Conservation (phyloP, 1,284 basidiomycete species). For the Trametes hirsuta region DNA sequence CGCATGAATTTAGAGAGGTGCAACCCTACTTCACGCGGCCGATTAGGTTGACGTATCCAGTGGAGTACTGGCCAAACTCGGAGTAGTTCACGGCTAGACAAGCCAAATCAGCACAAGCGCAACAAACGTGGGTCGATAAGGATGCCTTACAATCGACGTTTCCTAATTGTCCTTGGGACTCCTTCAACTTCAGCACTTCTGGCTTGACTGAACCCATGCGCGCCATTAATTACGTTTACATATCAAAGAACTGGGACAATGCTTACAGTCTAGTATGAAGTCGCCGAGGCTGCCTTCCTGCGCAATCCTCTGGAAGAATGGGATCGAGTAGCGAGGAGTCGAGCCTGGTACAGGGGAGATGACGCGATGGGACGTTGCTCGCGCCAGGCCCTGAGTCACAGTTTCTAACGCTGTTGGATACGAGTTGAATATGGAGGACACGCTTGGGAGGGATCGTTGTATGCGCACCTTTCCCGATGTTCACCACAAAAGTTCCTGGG, state of each 20-base stretch:
- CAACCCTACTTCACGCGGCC: slow-evolving; percentile 66
- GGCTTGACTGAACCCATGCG: slow-evolving; percentile 50
- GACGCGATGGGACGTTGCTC: slow-evolving; percentile 73
- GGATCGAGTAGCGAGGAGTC: slow-evolving; percentile 71
- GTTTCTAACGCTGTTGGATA: slow-evolving; percentile 56
- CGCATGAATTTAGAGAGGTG: not conserved
- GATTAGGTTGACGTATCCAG: slow-evolving; percentile 72
- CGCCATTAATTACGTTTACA: no score
- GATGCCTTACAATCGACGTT: slow-evolving; percentile 62
- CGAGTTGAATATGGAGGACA: no score
- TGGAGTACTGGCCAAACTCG: slow-evolving; percentile 69
- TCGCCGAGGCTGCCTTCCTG: slow-evolving; percentile 54
- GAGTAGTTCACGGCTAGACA: slow-evolving; percentile 69
- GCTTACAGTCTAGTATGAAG: slow-evolving; percentile 28
- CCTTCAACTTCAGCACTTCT: slow-evolving; percentile 59
- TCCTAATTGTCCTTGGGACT: slow-evolving; percentile 52
- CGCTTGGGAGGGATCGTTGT: no score
- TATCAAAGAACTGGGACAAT: no score
- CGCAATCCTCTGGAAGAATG: slow-evolving; percentile 74
- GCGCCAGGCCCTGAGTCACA: slow-evolving; percentile 63
- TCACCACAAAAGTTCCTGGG: slow-evolving; percentile 72
- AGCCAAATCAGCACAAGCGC: not conserved
- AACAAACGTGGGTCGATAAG: not conserved
- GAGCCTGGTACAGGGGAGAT: slow-evolving; percentile 56
- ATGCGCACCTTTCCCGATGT: slow-evolving; percentile 66